Evolutionary conservation across 2,329 filamentous ascomycete species (phyloP).

Genomic region (Escovopsis sp.): DNA sequence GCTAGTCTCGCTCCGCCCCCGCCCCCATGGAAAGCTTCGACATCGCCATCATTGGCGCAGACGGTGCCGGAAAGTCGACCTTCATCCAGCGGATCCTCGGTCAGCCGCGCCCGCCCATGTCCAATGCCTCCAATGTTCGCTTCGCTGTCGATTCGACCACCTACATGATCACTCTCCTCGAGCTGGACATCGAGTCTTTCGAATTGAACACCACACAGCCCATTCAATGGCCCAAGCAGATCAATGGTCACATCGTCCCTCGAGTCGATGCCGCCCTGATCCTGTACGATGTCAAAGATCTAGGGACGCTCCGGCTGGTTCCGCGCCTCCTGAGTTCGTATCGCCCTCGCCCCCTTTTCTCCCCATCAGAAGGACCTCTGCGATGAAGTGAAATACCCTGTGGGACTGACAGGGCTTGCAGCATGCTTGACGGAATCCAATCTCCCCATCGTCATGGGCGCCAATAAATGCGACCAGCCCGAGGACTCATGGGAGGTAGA

Average conservation of each 20-base stretch:
- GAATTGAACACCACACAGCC: constrained; percentile 40
- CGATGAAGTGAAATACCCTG: background rate
- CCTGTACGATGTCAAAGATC: constrained; percentile 75
- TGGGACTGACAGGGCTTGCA: constrained; percentile 19
- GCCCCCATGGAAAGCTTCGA: constrained; percentile 43
- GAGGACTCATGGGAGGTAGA: constrained; percentile 57
- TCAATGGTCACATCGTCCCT: constrained; percentile 56
- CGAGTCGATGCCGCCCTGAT: constrained; percentile 70
- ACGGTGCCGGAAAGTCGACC: constrained; percentile 52
- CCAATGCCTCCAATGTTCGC: constrained; percentile 39
- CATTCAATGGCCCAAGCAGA: constrained; percentile 52
- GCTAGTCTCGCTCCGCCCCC: constrained; percentile 15
- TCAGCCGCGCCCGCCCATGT: constrained; percentile 34
- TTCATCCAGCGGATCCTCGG: constrained; percentile 50
- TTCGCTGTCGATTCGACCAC: constrained; percentile 42
- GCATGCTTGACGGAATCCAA: constrained; percentile 58
- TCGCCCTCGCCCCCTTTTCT: background rate
- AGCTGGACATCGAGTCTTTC: constrained; percentile 51
- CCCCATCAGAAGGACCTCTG: no score
- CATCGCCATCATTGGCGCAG: constrained; percentile 50
- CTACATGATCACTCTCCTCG: constrained; percentile 45
- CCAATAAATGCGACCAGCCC: constrained; percentile 77
- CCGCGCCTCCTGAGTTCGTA: constrained; percentile 69
- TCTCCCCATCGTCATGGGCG: constrained; percentile 66
- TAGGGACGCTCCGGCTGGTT: constrained; percentile 57